Evolutionary conservation across 2,329 filamentous ascomycete genomes (phyloP).

Genomic region (Bipolaris victoriae): DNA sequence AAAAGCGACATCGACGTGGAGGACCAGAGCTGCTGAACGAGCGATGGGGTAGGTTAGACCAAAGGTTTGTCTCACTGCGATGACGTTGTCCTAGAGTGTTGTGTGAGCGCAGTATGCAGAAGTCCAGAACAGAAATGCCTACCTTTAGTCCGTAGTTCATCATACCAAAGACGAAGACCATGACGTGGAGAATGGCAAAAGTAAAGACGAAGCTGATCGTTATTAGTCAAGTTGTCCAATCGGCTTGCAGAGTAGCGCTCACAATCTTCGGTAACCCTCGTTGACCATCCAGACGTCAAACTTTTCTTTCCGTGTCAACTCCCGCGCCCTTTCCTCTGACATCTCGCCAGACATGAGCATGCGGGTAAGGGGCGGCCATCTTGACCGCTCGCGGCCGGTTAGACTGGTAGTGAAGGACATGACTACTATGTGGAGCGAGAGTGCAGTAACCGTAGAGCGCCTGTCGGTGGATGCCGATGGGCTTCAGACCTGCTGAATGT

Average conservation of each 20-base stretch:
- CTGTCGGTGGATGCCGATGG: slow-evolving; percentile 33
- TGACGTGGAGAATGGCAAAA: slow-evolving; percentile 73
- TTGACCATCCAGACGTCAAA: slow-evolving; percentile 91
- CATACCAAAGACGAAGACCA: slow-evolving; percentile 81
- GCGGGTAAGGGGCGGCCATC: slow-evolving; percentile 82
- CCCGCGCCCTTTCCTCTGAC: slow-evolving; percentile 73
- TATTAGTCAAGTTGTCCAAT: slow-evolving; percentile 32
- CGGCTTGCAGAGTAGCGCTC: slow-evolving; percentile 48
- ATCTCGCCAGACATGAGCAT: slow-evolving; percentile 85
- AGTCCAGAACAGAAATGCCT: slow-evolving; percentile 5
- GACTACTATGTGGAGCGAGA: slow-evolving; percentile 21
- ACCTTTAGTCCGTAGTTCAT: slow-evolving; percentile 78
- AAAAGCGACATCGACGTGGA: slow-evolving; percentile 82
- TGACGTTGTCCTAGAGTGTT: slow-evolving; percentile 63
- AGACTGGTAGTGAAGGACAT: slow-evolving; percentile 46
- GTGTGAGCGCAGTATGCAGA: slow-evolving; percentile 13
- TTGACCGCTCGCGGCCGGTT: slow-evolving; percentile 66
- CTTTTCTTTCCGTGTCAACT: slow-evolving; percentile 71
- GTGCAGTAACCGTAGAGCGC: slow-evolving; percentile 20
- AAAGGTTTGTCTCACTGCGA: slow-evolving; percentile 69
- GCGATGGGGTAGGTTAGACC: slow-evolving; percentile 79
- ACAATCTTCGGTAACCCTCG: slow-evolving; percentile 82
- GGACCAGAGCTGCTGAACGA: slow-evolving; percentile 73
- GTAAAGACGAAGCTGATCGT: slow-evolving; percentile 71
- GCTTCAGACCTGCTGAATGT: slow-evolving; percentile 52